Evolutionary conservation across 2,329 filamentous ascomycete species (phyloP).

Genomic region (Penicillium sclerotiorum): DNA sequence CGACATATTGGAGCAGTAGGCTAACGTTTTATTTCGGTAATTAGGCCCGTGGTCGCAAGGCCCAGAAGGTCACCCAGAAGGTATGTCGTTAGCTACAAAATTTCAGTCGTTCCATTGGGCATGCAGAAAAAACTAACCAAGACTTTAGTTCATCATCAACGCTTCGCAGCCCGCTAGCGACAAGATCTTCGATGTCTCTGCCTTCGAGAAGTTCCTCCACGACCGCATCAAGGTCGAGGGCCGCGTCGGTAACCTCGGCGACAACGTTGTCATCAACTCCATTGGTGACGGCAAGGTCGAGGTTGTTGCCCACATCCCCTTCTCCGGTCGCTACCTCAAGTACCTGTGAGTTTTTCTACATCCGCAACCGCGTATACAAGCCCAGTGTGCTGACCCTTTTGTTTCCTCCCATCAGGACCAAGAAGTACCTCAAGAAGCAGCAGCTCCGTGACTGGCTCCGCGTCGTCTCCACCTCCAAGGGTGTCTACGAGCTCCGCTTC

Average conservation of each 20-base stretch:
- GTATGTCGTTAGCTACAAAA: constrained; percentile 33
- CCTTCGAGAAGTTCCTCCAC: constrained; percentile 99
- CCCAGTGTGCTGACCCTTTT: constrained; percentile 9
- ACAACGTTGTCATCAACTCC: constrained; percentile 87
- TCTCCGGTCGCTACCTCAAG: constrained; percentile 99
- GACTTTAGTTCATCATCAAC: constrained; percentile 91
- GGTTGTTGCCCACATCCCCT: constrained; percentile 95
- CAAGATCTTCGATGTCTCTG: constrained; percentile 99
- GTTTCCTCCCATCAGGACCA: constrained; percentile 66
- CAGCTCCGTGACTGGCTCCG: constrained; percentile 99
- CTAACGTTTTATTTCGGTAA: constrained; percentile 67
- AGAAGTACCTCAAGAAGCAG: constrained; percentile 99
- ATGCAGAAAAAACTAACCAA: constrained; percentile 4
- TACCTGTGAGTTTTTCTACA: constrained; percentile 75
- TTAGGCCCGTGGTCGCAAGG: constrained; percentile 51
- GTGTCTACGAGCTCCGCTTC: constrained; percentile 99
- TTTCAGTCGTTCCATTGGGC: background rate
- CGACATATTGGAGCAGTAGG: constrained; percentile 76
- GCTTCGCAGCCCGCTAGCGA: constrained; percentile 96
- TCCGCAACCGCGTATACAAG: background rate
- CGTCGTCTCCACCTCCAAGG: constrained; percentile 95
- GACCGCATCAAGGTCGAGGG: constrained; percentile 99
- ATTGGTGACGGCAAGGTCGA: constrained; percentile 96
- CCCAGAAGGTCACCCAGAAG: constrained; percentile 54
- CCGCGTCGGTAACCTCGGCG: constrained; percentile 96